Conservation (phyloP, 352 stramenopile species). For the Plasmopara muralis region DNA sequence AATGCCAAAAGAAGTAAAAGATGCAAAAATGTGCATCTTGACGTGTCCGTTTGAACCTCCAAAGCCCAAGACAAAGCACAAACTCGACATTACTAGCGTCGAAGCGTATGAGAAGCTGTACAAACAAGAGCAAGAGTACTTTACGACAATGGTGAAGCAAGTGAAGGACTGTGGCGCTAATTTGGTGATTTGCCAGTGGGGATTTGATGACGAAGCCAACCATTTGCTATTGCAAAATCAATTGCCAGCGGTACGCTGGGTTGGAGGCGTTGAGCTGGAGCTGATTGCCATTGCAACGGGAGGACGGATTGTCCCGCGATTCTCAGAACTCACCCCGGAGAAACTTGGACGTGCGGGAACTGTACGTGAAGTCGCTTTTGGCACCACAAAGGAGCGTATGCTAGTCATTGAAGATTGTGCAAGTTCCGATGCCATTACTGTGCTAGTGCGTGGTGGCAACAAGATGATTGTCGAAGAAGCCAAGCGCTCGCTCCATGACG, state of each 20-base stretch:
- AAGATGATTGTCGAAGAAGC: conserved; percentile 99
- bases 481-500: conserved; percentile 99
- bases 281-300: conserved; percentile 99
- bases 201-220: conserved; percentile 99
- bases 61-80: conserved; percentile 99
- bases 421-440: conserved; percentile 97
- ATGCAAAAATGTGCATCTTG: conserved; percentile 98
- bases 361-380: conserved; percentile 96
- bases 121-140: conserved; percentile 98
- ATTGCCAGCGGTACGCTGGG: conserved; percentile 97
- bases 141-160: conserved; percentile 98
- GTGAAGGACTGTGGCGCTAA: conserved; percentile 98
- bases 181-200: conserved; percentile 99
- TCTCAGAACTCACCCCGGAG: conserved; percentile 94
- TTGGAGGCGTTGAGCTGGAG: conserved; percentile 99
- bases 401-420: conserved; percentile 98
- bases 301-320: conserved; percentile 97
- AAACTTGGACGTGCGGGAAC: conserved; percentile 94
- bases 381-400: conserved; percentile 97
- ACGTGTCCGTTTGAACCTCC: conserved; percentile 99
- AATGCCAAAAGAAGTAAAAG: conserved; percentile 96
- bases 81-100: conserved; percentile 96
- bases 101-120: conserved; percentile 97
- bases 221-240: conserved; percentile 97
- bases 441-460: conserved; percentile 98